Base-by-base conservation (phyloP, 345 rosid species). In the Firmiana major region DNA sequence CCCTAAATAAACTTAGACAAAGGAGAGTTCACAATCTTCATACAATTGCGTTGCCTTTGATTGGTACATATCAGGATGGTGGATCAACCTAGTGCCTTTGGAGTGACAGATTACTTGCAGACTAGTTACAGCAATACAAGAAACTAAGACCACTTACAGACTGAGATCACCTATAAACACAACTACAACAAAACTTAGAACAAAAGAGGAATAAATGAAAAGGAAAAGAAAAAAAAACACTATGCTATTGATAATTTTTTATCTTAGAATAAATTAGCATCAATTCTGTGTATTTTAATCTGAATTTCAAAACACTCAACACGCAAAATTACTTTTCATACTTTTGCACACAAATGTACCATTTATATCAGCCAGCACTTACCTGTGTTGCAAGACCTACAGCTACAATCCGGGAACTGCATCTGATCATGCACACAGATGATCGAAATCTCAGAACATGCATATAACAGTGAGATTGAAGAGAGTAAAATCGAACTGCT, bases 391-490 rank as follows among this genome's bases (percentile, higher is more conserved):
- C 91, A 79, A 93, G 97, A 83, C 97, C 94, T 71, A 96, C 92
- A 22, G 97, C 97, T 42, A 96, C 89, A 31, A 96, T 88, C 71
- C 81, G 88, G 34, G 92, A 85, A 83, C 99, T 93, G 94, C 98
- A 93, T 83, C 99, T 91, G 82, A 96, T 86, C 94, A 90, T 90
- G 82, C 89, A 89, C 31, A 96, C 97, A 66, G 92, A 82, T 43
- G 99, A 92, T 11, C 98, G 95, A 79, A 96, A 96, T 83, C 94
- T 89, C 85, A 96, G 87, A 77, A 93, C 89, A 83, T 96, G 92
- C 69, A 92, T 94, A 76, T 92, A 92, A 82, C 85, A 84, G 79
- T 92, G 94, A 75, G 97, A 92, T 84, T 77, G 89, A 66, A 96
- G 85, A 3, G 99, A 96, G 88, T 89, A 96, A 85, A 96, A 96